Conservation (phyloP, 2,329 filamentous ascomycete species). For the Annulohypoxylon truncatum region DNA sequence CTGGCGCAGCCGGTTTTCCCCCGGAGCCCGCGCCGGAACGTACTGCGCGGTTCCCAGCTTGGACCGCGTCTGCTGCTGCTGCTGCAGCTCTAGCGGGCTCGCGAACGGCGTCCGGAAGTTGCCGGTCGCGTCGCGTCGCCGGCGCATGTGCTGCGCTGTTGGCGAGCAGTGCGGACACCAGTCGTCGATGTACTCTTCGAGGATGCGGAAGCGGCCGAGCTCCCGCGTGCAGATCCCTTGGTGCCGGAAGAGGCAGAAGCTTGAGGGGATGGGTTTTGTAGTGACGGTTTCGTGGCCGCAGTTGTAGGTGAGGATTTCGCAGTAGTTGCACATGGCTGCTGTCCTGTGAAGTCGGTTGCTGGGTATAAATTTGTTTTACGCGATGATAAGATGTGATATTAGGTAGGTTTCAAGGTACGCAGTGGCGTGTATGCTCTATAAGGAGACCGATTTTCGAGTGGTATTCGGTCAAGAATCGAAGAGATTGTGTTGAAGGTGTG, state of each 20-base stretch:
- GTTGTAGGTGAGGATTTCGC: neutral
- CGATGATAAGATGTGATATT: neutral
- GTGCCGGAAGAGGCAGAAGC: slow-evolving; percentile 16
- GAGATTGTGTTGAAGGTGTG: neutral
- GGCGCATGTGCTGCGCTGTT: neutral
- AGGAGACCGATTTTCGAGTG: neutral
- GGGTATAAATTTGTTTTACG: neutral
- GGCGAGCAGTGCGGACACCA: slow-evolving; percentile 13
- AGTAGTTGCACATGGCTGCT: slow-evolving; percentile 23
- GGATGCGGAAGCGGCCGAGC: slow-evolving; percentile 18
- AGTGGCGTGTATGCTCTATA: too few species aligned
- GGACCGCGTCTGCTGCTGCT: neutral
- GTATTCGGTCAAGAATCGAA: neutral
- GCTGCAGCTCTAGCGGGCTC: neutral
- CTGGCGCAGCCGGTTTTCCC: neutral
- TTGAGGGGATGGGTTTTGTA: neutral
- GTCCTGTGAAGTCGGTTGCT: too few species aligned
- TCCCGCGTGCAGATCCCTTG: neutral
- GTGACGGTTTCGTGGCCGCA: slow-evolving; percentile 21
- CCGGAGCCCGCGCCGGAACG: neutral
- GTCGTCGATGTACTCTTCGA: neutral
- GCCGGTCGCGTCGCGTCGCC: too few species aligned
- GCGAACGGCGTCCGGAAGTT: neutral
- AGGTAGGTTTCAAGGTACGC: too few species aligned
- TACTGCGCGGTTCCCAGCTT: neutral